Percentiles rank a stretch among this genome's conserved stretches.
These are phyloP conservation scores for Yamadazyma buinensis DNA, from an alignment of 1,139 yeast species.

Conservation along the genomic window DNA sequence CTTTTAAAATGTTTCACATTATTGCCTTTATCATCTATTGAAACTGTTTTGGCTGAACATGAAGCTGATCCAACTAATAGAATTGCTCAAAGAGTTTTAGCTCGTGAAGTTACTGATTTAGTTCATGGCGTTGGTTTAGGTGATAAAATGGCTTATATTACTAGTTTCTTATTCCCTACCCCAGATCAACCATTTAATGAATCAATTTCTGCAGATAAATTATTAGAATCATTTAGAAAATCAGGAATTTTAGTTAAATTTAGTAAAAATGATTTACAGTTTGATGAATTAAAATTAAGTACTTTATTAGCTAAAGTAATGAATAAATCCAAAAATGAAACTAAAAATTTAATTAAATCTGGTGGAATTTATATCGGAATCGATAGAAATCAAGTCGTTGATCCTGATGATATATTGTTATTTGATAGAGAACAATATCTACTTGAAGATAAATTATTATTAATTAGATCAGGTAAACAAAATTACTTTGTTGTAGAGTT, in stretches of 20 bases:
- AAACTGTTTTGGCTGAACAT: conserved; percentile 52
- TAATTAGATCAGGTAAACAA: conserved; percentile 75
- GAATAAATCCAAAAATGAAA: conserved; percentile 48
- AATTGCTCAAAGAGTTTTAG: conserved; percentile 71
- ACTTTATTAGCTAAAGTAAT: conserved; percentile 34
- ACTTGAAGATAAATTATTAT: conserved; percentile 56
- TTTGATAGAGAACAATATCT: conserved; percentile 45
- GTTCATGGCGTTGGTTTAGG: conserved; percentile 84
- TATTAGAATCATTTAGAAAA: conserved; percentile 55
- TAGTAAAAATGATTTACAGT: conserved; percentile 31
- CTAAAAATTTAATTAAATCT: conserved; percentile 57
- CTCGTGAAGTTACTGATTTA: conserved; percentile 81
- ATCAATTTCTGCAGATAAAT: conserved; percentile 45
- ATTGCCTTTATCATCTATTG: conserved; percentile 60
- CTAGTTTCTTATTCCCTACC: conserved; percentile 63
- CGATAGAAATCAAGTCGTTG: conserved; percentile 50
- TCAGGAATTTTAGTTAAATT: conserved; percentile 57
- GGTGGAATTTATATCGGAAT: conserved; percentile 76
- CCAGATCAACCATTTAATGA: conserved; percentile 49
- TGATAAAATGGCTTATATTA: conserved; percentile 56
- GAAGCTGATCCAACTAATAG: conserved; percentile 56
- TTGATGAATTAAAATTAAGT: conserved; percentile 38
- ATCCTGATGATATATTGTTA: conserved; percentile 47
- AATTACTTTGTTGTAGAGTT: conserved; percentile 55
- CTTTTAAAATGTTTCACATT: conserved; percentile 77